phyloP scores from a whole-genome alignment of 1,284 basidiomycete genomes.

The Boletus sp. region DNA sequence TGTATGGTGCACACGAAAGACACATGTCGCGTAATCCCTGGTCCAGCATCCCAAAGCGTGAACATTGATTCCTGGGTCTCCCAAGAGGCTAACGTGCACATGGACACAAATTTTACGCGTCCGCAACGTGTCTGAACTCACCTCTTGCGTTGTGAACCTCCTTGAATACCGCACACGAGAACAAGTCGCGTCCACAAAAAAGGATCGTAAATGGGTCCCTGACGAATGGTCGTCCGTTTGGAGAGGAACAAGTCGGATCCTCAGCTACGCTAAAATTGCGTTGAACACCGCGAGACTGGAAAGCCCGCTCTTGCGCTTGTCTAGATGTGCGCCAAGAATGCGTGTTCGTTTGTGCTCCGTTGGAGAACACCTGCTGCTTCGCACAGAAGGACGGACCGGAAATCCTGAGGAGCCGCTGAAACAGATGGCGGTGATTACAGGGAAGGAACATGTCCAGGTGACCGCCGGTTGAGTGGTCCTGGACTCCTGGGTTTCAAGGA shows the following conservation, averaged over 20 bases:
- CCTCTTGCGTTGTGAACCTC: conserved; percentile 40
- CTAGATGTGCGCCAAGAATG: background rate
- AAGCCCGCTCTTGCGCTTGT: background rate
- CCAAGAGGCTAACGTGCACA: background rate
- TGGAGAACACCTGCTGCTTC: background rate
- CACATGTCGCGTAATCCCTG: background rate
- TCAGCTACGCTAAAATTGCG: background rate
- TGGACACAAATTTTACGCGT: background rate
- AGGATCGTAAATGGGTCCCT: conserved; percentile 42
- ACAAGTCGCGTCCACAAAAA: conserved; percentile 55
- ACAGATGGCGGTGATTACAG: background rate
- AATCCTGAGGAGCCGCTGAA: background rate
- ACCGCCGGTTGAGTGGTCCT: too few relatives aligned
- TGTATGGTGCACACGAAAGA: background rate
- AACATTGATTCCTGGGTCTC: background rate
- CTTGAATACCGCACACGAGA: conserved; percentile 49
- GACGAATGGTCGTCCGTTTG: background rate
- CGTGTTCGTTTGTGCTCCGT: background rate
- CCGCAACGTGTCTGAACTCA: conserved; percentile 15
- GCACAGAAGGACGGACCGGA: background rate
- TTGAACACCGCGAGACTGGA: background rate
- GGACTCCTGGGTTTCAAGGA: too few relatives aligned
- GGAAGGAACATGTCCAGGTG: conserved; percentile 2
- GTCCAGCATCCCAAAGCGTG: background rate
- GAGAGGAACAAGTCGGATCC: background rate